Evolutionary conservation across 202 grass and related monocot genomes (phyloP).

Genomic region (Sporobolus alterniflorus): DNA sequence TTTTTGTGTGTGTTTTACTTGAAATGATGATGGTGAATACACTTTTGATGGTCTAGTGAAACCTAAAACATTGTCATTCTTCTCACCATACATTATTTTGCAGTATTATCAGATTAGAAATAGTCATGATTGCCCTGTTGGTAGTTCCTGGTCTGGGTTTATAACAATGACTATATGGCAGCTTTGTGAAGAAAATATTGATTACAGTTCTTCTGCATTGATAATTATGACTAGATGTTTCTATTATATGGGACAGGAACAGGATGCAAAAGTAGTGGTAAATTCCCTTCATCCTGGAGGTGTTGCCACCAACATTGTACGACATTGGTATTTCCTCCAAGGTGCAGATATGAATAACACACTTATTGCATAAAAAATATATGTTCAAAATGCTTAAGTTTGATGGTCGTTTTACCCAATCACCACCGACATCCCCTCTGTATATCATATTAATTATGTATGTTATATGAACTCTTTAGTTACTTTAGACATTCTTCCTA

Average conservation of each 20-base stretch:
- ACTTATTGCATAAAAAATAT: background rate
- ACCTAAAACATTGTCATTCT: background rate
- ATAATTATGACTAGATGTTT: background rate
- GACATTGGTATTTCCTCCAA: slow-evolving; percentile 48
- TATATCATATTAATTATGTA: too few relatives aligned
- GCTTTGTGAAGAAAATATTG: too few relatives aligned
- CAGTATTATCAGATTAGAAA: background rate
- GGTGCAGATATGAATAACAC: slow-evolving; percentile 18
- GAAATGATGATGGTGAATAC: background rate
- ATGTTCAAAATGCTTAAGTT: background rate
- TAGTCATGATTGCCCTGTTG: too few relatives aligned
- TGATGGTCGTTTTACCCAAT: background rate
- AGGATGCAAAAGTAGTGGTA: slow-evolving; percentile 50
- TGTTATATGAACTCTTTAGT: too few relatives aligned
- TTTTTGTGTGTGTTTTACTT: background rate
- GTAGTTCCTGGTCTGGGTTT: too few relatives aligned
- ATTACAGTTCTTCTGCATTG: too few relatives aligned
- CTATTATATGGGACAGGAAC: slow-evolving; percentile 35
- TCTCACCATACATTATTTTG: background rate
- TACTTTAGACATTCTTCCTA: too few relatives aligned
- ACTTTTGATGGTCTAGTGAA: background rate
- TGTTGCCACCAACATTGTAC: slow-evolving; percentile 61
- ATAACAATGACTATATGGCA: too few relatives aligned
- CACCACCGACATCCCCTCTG: too few relatives aligned
- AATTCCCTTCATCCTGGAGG: slow-evolving; percentile 71